Evolutionary conservation across 192 early-diverging fungal genomes (phyloP).

Genomic region (Helicostylum pulchrum): DNA sequence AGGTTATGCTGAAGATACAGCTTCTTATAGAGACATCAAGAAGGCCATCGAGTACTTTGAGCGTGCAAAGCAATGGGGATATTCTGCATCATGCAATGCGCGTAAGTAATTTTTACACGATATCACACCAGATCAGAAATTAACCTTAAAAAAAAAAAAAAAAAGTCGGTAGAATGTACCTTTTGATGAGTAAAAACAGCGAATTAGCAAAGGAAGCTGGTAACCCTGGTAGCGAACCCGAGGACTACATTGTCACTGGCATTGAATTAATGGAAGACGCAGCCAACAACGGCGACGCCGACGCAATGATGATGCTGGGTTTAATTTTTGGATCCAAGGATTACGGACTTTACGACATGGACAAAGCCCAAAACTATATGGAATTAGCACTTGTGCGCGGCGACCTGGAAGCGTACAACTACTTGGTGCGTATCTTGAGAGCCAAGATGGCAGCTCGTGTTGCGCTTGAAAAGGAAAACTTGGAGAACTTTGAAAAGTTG

Average conservation of each 20-base stretch:
- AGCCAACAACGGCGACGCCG: constrained; percentile 41
- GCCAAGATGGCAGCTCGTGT: constrained; percentile 42
- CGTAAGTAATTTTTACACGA: constrained; percentile 9
- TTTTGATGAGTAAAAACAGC: constrained; percentile 34
- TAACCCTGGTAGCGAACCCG: constrained; percentile 27
- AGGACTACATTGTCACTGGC: constrained; percentile 45
- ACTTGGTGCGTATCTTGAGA: constrained; percentile 39
- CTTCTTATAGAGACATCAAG: constrained; percentile 29
- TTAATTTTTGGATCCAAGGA: constrained; percentile 52
- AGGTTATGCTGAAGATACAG: constrained; percentile 34
- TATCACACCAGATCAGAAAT: no score
- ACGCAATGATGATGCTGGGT: constrained; percentile 46
- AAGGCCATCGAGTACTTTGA: constrained; percentile 41
- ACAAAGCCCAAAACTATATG: constrained; percentile 47
- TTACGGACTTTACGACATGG: constrained; percentile 48
- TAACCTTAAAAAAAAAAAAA: no score
- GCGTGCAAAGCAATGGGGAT: constrained; percentile 42
- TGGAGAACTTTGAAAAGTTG: constrained; percentile 36
- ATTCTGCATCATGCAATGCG: constrained; percentile 46
- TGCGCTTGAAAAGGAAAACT: constrained; percentile 33
- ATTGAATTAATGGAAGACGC: constrained; percentile 35
- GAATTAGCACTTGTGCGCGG: constrained; percentile 51
- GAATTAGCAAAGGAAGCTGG: constrained; percentile 32
- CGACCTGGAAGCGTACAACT: constrained; percentile 42
- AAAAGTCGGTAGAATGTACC: constrained; percentile 37